Conservation (phyloP, 2,329 filamentous ascomycete species). For the Aspergillus pseudoviridinutans region DNA sequence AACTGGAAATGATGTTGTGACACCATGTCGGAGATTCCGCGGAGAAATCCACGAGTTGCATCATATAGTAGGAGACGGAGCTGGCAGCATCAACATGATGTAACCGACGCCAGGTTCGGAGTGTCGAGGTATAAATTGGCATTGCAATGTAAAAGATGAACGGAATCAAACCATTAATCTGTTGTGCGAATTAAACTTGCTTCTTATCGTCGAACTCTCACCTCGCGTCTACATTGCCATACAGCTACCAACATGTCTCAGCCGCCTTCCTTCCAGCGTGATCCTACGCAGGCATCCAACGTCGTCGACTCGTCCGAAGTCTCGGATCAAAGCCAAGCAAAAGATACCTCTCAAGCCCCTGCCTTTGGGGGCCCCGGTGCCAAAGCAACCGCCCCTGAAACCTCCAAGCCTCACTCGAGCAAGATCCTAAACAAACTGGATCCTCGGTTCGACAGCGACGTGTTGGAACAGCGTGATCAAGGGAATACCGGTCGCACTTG, state of each 20-base stretch:
- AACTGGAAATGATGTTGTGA: too few species aligned
- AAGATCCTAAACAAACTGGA: conserved; percentile 4
- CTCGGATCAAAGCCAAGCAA: not conserved
- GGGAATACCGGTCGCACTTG: not conserved
- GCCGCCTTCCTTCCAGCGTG: not conserved
- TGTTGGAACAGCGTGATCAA: conserved; percentile 1
- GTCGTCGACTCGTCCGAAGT: not conserved
- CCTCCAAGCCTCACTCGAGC: conserved; percentile 4
- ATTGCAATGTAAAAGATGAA: too few species aligned
- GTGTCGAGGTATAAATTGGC: too few species aligned
- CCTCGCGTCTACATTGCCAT: too few species aligned
- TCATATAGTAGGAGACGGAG: too few species aligned
- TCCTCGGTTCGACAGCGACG: conserved; percentile 3
- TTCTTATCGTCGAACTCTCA: too few species aligned
- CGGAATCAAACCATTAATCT: too few species aligned
- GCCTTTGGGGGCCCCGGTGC: conserved; percentile 1
- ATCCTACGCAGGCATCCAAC: not conserved
- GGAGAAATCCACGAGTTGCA: too few species aligned
- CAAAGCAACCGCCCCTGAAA: not conserved
- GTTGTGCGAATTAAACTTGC: too few species aligned
- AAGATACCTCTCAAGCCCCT: not conserved
- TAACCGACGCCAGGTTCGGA: too few species aligned
- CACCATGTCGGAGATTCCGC: too few species aligned
- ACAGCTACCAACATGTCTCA: not conserved
- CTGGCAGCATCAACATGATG: too few species aligned